Evolutionary conservation across 1,284 basidiomycete species (phyloP).

Genomic region (Malassezia vespertilionis): DNA sequence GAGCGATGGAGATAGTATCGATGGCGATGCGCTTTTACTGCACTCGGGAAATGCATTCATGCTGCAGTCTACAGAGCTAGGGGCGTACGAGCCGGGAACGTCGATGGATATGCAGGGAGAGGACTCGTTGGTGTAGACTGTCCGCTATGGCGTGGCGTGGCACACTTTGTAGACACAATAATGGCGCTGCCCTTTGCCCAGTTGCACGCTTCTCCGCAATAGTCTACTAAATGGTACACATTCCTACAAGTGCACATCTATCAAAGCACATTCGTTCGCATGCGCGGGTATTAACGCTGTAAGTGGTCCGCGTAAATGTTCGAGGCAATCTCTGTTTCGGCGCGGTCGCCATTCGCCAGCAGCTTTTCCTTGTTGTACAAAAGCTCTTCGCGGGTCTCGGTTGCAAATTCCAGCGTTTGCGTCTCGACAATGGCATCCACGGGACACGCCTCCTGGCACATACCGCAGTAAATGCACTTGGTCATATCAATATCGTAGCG

Average conservation of each 20-base stretch:
- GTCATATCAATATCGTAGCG: slow-evolving; percentile 94
- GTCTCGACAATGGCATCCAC: slow-evolving; percentile 98
- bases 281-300: slow-evolving; percentile 25
- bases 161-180: no score
- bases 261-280: no score
- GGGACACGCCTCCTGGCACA: slow-evolving; percentile 74
- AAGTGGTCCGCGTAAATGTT: slow-evolving; percentile 44
- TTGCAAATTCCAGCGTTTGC: slow-evolving; percentile 60
- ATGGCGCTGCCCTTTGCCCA: no score
- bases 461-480: slow-evolving; percentile 50
- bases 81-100: not conserved
- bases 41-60: not conserved
- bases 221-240: not conserved
- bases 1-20: slow-evolving; percentile 2
- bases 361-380: slow-evolving; percentile 94
- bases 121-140: not conserved
- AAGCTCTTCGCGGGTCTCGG: slow-evolving; percentile 94
- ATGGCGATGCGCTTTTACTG: not conserved
- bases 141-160: no score
- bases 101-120: not conserved
- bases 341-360: slow-evolving; percentile 84
- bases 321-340: slow-evolving; percentile 66
- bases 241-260: no score
- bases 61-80: no score
- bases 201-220: no score